Conservation (phyloP, 345 rosid species). For the Carallia brachiata region DNA sequence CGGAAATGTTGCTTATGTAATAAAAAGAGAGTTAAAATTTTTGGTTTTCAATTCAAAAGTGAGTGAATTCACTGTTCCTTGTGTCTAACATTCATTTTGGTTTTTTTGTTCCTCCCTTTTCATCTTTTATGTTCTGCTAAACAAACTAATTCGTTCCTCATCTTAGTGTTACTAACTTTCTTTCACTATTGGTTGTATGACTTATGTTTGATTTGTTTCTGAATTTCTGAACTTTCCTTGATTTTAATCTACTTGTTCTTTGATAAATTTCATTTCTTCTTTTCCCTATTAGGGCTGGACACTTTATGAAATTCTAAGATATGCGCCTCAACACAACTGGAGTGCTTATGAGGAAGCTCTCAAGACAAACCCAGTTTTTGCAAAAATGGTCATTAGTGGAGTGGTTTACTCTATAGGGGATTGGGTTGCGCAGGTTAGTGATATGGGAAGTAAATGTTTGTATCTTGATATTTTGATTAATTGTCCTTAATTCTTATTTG, state of each 20-base stretch:
- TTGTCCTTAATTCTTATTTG: conserved; percentile 4
- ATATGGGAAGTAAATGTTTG: not conserved
- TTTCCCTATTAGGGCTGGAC: conserved; percentile 77
- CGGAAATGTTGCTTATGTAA: not conserved
- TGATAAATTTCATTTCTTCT: not conserved
- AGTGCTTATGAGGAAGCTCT: conserved; percentile 89
- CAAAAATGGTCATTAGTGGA: conserved; percentile 94
- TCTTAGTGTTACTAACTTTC: too few species aligned
- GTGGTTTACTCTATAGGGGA: conserved; percentile 88
- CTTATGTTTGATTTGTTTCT: not conserved
- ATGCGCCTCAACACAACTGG: conserved; percentile 98
- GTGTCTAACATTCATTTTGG: not conserved
- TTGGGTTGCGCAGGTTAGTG: conserved; percentile 92
- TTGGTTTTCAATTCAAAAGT: not conserved
- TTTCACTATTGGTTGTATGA: too few species aligned
- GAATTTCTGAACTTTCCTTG: not conserved
- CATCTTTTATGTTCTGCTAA: not conserved
- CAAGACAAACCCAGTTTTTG: conserved; percentile 75
- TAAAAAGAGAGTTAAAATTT: not conserved
- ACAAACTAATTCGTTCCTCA: not conserved
- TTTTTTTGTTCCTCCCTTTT: not conserved
- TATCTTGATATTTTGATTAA: not conserved
- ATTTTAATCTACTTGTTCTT: conserved; percentile 1
- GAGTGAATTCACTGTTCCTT: not conserved
- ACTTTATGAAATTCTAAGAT: conserved; percentile 74